Percentiles rank a stretch among this genome's conserved stretches.
These are phyloP conservation scores for Alternaria brassicicola DNA, from an alignment of 2,329 filamentous ascomycete genomes.

Conservation along the genomic window DNA sequence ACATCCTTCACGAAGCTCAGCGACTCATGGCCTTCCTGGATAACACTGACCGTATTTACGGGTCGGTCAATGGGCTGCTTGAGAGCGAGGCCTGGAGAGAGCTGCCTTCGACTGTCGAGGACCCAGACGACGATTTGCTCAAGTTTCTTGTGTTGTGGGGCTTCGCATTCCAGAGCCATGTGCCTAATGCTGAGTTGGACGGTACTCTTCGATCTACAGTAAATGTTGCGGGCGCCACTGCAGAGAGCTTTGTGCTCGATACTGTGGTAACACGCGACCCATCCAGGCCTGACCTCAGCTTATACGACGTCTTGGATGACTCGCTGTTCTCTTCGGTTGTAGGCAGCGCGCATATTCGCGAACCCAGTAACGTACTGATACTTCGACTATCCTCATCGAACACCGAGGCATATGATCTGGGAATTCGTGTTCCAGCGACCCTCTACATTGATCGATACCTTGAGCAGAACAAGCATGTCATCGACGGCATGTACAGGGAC, in stretches of 20 bases:
- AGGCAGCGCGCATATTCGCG: slow-evolving; percentile 37
- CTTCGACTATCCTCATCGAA: slow-evolving; percentile 48
- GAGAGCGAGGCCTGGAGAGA: slow-evolving; percentile 50
- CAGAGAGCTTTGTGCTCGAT: slow-evolving; percentile 41
- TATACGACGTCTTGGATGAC: slow-evolving; percentile 62
- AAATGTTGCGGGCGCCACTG: slow-evolving; percentile 33
- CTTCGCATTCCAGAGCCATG: slow-evolving; percentile 51
- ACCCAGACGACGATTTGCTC: slow-evolving; percentile 48
- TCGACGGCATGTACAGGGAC: slow-evolving; percentile 55
- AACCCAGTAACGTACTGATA: slow-evolving; percentile 60
- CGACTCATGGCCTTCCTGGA: slow-evolving; percentile 67
- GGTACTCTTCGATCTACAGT: slow-evolving; percentile 54
- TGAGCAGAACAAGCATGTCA: slow-evolving; percentile 55
- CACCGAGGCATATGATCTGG: slow-evolving; percentile 47
- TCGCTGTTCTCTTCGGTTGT: slow-evolving; percentile 49
- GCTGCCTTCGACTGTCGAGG: slow-evolving; percentile 17
- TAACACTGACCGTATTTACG: slow-evolving; percentile 63
- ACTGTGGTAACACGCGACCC: slow-evolving; percentile 29
- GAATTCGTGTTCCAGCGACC: slow-evolving; percentile 58
- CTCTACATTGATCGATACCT: slow-evolving; percentile 68
- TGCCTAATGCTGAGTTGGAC: slow-evolving; percentile 50
- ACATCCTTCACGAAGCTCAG: slow-evolving; percentile 63
- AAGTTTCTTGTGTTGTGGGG: slow-evolving; percentile 60
- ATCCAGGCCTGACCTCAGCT: slow-evolving; percentile 42
- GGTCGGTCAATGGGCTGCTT: slow-evolving; percentile 59